These are phyloP conservation scores for Alternaria rosae DNA, from an alignment of 2,329 filamentous ascomycete genomes.

Conservation along the genomic window DNA sequence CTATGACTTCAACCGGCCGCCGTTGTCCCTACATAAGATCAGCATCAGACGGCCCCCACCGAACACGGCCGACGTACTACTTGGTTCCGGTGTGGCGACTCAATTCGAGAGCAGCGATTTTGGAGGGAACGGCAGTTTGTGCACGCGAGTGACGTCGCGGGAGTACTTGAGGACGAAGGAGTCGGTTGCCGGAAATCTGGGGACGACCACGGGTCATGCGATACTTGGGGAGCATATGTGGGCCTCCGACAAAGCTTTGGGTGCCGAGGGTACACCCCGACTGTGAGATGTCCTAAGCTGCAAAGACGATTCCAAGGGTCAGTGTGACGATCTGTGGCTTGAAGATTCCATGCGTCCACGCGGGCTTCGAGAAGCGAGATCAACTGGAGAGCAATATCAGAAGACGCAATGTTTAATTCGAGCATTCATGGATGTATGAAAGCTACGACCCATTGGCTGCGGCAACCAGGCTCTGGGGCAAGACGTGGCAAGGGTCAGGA, in stretches of 20 bases:
- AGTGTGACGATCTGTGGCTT: constrained; percentile 47
- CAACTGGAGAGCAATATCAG: constrained; percentile 42
- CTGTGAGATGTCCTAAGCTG: constrained; percentile 36
- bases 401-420: constrained; percentile 42
- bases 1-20: constrained; percentile 6
- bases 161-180: constrained; percentile 21
- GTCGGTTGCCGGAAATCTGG: constrained; percentile 35
- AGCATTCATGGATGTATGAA: constrained; percentile 25
- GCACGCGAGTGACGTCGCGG: constrained; percentile 6
- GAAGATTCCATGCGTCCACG: constrained; percentile 48
- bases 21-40: constrained; percentile 13
- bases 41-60: constrained; percentile 5
- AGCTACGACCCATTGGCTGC: constrained; percentile 31
- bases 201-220: constrained; percentile 43
- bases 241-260: constrained; percentile 43
- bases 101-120: not conserved
- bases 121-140: constrained; percentile 2
- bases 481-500: constrained; percentile 17
- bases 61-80: constrained; percentile 12
- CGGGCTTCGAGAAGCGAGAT: constrained; percentile 51
- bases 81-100: constrained; percentile 5
- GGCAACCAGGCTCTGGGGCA: constrained; percentile 26
- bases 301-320: constrained; percentile 29
- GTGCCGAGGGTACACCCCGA: constrained; percentile 42
- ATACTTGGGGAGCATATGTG: constrained; percentile 47